Evolutionary conservation across 169 alveolate species (phyloP).

Genomic region (Plasmodium sp.): DNA sequence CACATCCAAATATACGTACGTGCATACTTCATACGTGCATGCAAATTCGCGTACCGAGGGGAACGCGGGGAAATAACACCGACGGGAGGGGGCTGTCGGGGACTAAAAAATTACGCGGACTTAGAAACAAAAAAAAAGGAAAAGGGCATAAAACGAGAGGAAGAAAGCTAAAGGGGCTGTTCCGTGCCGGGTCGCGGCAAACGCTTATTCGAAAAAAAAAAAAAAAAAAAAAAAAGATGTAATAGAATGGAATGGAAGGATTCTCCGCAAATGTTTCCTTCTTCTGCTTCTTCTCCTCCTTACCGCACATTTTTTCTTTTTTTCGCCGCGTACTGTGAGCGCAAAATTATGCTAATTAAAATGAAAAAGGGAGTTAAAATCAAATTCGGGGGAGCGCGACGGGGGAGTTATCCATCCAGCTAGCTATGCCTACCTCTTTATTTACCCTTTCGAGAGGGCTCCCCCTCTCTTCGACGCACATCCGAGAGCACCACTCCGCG

Average conservation of each 20-base stretch:
- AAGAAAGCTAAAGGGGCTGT: neutral
- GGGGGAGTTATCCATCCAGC: neutral
- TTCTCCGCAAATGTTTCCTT: neutral
- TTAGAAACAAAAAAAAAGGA: neutral
- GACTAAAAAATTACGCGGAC: neutral
- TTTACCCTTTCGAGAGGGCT: neutral
- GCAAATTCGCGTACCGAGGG: neutral
- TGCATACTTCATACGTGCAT: neutral
- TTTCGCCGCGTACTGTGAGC: neutral
- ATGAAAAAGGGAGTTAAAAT: neutral
- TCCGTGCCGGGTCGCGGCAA: neutral
- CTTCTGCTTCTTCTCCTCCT: neutral
- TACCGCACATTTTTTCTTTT: neutral
- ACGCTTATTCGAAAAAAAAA: neutral
- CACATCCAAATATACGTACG: neutral
- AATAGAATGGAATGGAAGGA: neutral
- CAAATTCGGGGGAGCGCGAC: neutral
- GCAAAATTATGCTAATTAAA: neutral
- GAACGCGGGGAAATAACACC: neutral
- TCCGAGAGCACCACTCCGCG: conserved; percentile 18
- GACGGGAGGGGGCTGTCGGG: neutral
- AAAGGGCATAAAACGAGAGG: neutral
- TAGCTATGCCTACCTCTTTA: neutral
- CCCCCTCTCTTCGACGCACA: neutral
- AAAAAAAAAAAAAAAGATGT: neutral